Percentiles rank a stretch among this genome's conserved stretches.
Conservation (phyloP, 306 rosid species). For the Prunus mira region DNA sequence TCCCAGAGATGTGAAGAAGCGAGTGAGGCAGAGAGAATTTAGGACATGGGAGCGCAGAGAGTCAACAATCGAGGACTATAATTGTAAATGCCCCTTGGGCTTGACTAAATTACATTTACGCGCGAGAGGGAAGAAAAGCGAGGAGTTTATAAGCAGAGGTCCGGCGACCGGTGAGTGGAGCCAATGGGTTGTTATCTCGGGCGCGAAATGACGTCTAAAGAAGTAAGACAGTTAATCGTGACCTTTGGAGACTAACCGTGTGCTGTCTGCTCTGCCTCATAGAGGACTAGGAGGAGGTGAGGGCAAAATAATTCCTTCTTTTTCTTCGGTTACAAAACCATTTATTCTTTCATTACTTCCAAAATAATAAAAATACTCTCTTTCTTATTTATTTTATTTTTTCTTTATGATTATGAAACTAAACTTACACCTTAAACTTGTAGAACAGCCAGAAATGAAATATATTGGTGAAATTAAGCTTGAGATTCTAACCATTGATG, state of each 20-base stretch:
- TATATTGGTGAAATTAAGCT: neutral
- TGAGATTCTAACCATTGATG: neutral
- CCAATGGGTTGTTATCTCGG: neutral
- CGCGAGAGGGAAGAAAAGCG: neutral
- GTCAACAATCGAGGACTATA: conserved; percentile 11
- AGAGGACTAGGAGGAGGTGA: neutral
- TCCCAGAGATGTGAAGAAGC: neutral
- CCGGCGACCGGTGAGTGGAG: conserved; percentile 4
- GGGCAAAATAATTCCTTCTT: neutral
- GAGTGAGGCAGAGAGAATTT: neutral
- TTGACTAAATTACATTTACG: neutral
- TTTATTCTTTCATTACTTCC: no score
- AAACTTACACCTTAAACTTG: no score
- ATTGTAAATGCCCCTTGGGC: neutral
- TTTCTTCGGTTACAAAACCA: no score
- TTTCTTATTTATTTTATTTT: no score
- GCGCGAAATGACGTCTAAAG: neutral
- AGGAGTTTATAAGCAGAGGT: neutral
- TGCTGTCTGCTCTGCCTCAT: neutral
- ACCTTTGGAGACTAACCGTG: neutral
- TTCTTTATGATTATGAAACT: no score
- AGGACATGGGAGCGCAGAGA: neutral
- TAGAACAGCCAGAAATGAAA: neutral
- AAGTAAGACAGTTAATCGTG: neutral
- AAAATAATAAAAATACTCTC: no score